Base-by-base conservation (phyloP, 192 early-diverging fungal species). In the Neocallimastix lanati region DNA sequence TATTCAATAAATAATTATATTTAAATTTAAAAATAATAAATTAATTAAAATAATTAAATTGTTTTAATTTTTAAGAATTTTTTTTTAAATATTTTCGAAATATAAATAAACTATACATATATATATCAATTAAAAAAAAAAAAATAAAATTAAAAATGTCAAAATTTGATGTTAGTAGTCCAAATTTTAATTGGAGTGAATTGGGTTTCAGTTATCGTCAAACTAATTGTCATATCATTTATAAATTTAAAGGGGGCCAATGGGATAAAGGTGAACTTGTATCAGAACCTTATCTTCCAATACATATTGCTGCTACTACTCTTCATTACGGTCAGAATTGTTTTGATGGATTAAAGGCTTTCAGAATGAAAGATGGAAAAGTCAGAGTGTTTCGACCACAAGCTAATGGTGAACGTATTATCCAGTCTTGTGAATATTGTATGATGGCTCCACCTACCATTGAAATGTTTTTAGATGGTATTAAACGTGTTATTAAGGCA, bases 281-380 rank as follows among this genome's bases (percentile, higher is more conserved):
- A n/a, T 84, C 79, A 2, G 84, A 90, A 78, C 84, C 87, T 4
- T 83, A 85, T 78, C 80, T 93, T 77, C 88, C 85, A 28, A 85
- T 93, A 82, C 90, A 92, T 81, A 84, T 93, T 81, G 88, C 88
- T 37, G 85, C 90, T 13, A 88, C 92, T 33, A 89, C 83, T 35
- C 80, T 92, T 27, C 89, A 93, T 82, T 93, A 93, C 82, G 93
- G 93, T 29, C 93, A 93, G 85, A 89, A 83, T 36, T 92, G 90
- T 81, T 94, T 94, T 81, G 93, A 94, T 85, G 93, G 93, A n/a
- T 82, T 94, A 80, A 94, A 94, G 81, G 92, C 93, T 1, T 94
- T 92, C 86, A 82, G 90, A 15, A 86, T 88, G 85, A 85, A 86
- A 38, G 88, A 93, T 78, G 91, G 89, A 29, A 88, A 88, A 77